phyloP scores from a whole-genome alignment of 345 rosid species.

The Populus euphratica region DNA sequence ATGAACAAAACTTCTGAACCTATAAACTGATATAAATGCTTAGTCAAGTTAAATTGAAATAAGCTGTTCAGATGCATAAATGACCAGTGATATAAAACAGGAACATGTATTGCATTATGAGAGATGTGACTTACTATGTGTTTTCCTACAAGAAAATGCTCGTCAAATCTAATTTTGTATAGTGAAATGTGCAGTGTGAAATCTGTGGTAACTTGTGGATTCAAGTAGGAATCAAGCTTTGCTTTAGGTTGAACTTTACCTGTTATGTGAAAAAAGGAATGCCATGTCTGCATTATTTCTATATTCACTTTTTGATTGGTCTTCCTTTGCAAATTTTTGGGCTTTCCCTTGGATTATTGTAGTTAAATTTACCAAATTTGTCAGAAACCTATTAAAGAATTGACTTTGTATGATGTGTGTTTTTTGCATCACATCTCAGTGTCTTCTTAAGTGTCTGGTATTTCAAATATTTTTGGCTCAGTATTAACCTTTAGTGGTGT shows the following conservation, averaged over 20 bases:
- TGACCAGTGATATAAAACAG: not conserved
- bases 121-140: not conserved
- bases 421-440: not conserved
- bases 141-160: not conserved
- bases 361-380: not conserved
- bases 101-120: not conserved
- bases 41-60: not conserved
- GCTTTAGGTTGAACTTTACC: not conserved
- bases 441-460: slow-evolving; percentile 4
- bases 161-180: not conserved
- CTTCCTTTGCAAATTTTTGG: not conserved
- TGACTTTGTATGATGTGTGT: not conserved
- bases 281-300: not conserved
- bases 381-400: not conserved
- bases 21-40: not conserved
- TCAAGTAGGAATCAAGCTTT: not conserved
- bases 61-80: not conserved
- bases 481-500: not conserved
- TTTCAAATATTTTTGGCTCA: not conserved
- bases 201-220: not conserved
- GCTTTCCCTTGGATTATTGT: not conserved
- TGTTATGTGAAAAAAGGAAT: not conserved
- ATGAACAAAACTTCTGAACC: not conserved
- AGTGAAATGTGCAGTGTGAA: not conserved
- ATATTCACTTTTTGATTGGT: not conserved